Evolutionary conservation across 805 yeast genomes (phyloP).

Genomic region (Saccharomycopsis microspora): DNA sequence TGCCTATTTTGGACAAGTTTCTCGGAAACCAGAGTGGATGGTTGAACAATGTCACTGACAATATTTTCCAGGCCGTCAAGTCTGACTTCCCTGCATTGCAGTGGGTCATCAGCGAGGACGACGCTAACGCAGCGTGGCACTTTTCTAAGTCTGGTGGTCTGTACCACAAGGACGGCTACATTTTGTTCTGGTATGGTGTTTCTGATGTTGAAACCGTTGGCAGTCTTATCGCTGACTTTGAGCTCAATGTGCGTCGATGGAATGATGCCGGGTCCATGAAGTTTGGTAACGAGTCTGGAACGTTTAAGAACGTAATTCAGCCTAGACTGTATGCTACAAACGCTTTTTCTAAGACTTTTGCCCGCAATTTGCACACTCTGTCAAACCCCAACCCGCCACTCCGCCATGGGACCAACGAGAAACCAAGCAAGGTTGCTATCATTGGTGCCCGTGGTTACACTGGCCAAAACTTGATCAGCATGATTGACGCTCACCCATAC

Average conservation of each 20-base stretch:
- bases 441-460: constrained; percentile 99
- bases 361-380: constrained; percentile 1
- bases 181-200: constrained; percentile 92
- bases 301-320: constrained; percentile 25
- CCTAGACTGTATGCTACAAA: constrained; percentile 39
- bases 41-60: constrained; percentile 95
- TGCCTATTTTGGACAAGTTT: constrained; percentile 75
- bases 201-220: constrained; percentile 50
- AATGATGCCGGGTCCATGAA: not conserved
- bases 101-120: constrained; percentile 88
- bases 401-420: constrained; percentile 43
- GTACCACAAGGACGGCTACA: constrained; percentile 76
- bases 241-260: constrained; percentile 22
- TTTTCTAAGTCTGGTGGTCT: constrained; percentile 93
- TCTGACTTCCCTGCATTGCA: constrained; percentile 64
- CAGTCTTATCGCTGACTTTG: constrained; percentile 48
- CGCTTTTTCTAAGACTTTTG: constrained; percentile 14
- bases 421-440: constrained; percentile 69
- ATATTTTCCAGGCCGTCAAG: constrained; percentile 72
- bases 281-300: constrained; percentile 32
- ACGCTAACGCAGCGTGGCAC: constrained; percentile 83
- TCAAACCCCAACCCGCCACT: constrained; percentile 65
- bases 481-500: constrained; percentile 81
- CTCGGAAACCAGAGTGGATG: constrained; percentile 84
- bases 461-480: constrained; percentile 82